Conservation (phyloP, 805 yeast species). For the Candida rishiriensis region DNA sequence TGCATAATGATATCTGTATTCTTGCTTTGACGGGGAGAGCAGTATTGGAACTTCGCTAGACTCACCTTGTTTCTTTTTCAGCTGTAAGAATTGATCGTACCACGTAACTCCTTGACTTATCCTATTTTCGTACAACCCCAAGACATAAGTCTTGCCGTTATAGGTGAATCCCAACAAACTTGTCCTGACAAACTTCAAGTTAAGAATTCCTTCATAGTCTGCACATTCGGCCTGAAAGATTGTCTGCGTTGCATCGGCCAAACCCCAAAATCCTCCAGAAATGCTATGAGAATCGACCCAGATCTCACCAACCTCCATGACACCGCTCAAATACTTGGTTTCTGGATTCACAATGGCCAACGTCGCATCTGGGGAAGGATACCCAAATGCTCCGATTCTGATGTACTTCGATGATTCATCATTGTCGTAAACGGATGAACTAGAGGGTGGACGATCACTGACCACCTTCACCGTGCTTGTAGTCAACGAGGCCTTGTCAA, state of each 20-base stretch:
- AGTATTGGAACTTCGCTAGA: conserved; percentile 1
- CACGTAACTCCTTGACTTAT: conserved; percentile 71
- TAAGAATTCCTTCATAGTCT: conserved; percentile 65
- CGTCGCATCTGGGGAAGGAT: conserved; percentile 90
- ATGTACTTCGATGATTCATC: conserved; percentile 45
- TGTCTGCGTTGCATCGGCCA: conserved; percentile 59
- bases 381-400: conserved; percentile 89
- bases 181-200: conserved; percentile 80
- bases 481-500: conserved; percentile 69
- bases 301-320: conserved; percentile 85
- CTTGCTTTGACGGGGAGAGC: conserved; percentile 12
- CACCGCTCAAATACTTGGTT: conserved; percentile 66
- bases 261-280: conserved; percentile 85
- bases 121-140: conserved; percentile 90
- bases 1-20: conserved; percentile 68
- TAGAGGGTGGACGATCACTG: conserved; percentile 51
- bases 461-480: conserved; percentile 68
- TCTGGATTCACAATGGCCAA: conserved; percentile 94
- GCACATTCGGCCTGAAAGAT: conserved; percentile 80
- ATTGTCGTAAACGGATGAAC: conserved; percentile 38
- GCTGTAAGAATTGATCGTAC: conserved; percentile 45
- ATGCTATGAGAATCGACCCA: conserved; percentile 96
- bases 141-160: conserved; percentile 80
- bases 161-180: conserved; percentile 86
- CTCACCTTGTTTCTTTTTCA: conserved; percentile 5